Evolutionary conservation across 805 yeast genomes (phyloP), one percentile per base, ranked within the genome.

Genomic region (Lipomyces starkeyi): DNA sequence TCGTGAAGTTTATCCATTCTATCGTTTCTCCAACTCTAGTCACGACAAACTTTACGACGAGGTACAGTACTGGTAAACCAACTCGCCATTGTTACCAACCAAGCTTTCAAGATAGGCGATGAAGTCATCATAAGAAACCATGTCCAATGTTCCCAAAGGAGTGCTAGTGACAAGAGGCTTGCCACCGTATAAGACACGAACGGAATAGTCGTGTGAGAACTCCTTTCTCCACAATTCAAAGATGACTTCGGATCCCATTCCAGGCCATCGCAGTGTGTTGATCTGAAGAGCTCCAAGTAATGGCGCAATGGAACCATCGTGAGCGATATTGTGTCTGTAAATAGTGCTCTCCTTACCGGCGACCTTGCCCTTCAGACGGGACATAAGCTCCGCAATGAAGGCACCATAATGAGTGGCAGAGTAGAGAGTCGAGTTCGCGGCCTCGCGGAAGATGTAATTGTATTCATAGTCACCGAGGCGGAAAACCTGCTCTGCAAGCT

Each of bases 401-500:
- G 79, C 79, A 43, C 85, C 84, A 58, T 72, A 78, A 61, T 72
- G 74, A 55, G 78, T 74, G 3, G 73, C 75, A 47, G 80, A 77
- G 65, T 78, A 80, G 3, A 76, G 73, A 2, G 82, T 77, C 5
- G 82, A 77, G 64, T 80, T 78, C 29, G 74, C 72, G 49, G 78
- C 76, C 11, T 74, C 68, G 40, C 81, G 74, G 73, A 72, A 81
- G 63, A 75, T 76, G 71, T 80, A 82, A 71, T 81, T 82, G 74
- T 79, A 82, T 70, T 82, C 85, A 77, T 78, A 82, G 72, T 82
- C 83, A 8, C 84, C 84, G 9, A 79, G 71, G 61, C 81, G 78
- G 75, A 81, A 80, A 13, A 82, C 82, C 35, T 80, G 78, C 63
- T 82, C 79, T 8, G 81, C 80, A 59, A 77, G 76, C 6, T 74